Evolutionary conservation across 768 basidiomycete species (phyloP).

Genomic region (Pleurotus giganteus): DNA sequence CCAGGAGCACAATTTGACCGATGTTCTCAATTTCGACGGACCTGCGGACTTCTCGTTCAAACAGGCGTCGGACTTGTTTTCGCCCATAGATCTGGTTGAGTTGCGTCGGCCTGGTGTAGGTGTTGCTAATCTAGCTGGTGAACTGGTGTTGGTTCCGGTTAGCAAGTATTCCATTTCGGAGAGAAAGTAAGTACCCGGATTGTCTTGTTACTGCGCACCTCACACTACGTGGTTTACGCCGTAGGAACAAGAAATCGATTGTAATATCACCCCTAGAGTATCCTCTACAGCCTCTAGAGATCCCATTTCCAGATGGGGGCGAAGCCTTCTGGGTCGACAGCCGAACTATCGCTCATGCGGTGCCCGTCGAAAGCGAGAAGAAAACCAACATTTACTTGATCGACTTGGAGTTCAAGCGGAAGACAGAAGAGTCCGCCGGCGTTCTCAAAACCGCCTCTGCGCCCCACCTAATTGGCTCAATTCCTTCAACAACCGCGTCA

Average conservation of each 20-base stretch:
- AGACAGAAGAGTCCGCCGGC: slow-evolving; percentile 20
- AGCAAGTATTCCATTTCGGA: slow-evolving; percentile 71
- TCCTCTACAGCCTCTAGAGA: slow-evolving; percentile 42
- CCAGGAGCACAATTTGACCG: background rate
- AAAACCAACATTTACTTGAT: slow-evolving; percentile 59
- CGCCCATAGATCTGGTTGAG: slow-evolving; percentile 68
- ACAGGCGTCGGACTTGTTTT: slow-evolving; percentile 56
- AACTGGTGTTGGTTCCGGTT: slow-evolving; percentile 64
- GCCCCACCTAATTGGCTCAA: slow-evolving; percentile 54
- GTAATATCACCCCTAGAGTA: slow-evolving; percentile 59
- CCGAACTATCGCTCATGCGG: slow-evolving; percentile 68
- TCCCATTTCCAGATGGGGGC: slow-evolving; percentile 65
- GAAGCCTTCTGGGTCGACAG: slow-evolving; percentile 78
- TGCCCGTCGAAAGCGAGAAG: slow-evolving; percentile 49
- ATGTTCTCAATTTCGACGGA: slow-evolving; percentile 2
- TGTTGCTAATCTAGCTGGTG: slow-evolving; percentile 64
- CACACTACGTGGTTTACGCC: background rate
- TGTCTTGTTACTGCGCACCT: background rate
- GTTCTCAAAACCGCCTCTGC: slow-evolving; percentile 33
- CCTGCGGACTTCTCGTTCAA: slow-evolving; percentile 53
- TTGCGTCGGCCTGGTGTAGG: slow-evolving; percentile 67
- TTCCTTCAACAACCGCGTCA: slow-evolving; percentile 64
- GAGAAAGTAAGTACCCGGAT: slow-evolving; percentile 60
- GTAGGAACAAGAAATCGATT: slow-evolving; percentile 70
- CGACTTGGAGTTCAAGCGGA: slow-evolving; percentile 44